A percentile compares a stretch with the other conserved stretches of the same genome.
Evolutionary conservation across 2,329 filamentous ascomycete genomes (phyloP).

Genomic region (Scolecobasidium constrictum): DNA sequence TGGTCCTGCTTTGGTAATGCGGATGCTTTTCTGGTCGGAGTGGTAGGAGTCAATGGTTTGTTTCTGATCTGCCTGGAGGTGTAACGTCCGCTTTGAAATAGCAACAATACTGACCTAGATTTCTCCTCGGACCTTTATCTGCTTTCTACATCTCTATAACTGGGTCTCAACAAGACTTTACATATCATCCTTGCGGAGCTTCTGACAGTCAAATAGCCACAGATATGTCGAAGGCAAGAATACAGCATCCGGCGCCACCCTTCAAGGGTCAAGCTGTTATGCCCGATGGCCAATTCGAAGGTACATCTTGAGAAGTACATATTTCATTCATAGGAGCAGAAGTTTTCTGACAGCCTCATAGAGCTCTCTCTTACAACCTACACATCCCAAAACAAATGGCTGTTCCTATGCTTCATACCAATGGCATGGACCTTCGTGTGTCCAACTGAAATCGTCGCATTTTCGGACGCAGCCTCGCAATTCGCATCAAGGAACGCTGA

Average conservation of each 20-base stretch:
- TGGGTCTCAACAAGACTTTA: too few relatives aligned
- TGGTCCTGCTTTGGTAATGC: too few relatives aligned
- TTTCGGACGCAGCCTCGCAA: constrained; percentile 49
- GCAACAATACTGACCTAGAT: too few relatives aligned
- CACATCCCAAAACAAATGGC: constrained; percentile 40
- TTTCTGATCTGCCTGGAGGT: too few relatives aligned
- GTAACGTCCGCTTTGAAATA: too few relatives aligned
- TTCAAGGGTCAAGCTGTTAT: constrained; percentile 28
- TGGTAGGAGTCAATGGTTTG: too few relatives aligned
- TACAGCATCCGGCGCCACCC: constrained; percentile 27
- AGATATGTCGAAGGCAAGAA: constrained; percentile 22
- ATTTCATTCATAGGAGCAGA: neutral
- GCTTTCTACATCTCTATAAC: too few relatives aligned
- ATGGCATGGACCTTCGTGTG: constrained; percentile 56
- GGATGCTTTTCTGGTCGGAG: too few relatives aligned
- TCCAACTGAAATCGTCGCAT: constrained; percentile 51
- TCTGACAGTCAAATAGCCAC: too few relatives aligned
- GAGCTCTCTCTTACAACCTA: constrained; percentile 22
- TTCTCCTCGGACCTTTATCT: too few relatives aligned
- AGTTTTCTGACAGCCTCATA: neutral
- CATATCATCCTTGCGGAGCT: too few relatives aligned
- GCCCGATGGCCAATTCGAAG: constrained; percentile 27
- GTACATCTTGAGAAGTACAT: constrained; percentile 14
- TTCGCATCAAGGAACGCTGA: constrained; percentile 48
- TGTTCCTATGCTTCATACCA: constrained; percentile 55